Percentiles rank a stretch among this genome's conserved stretches.
These are phyloP conservation scores for Polygonum aviculare DNA, from an alignment of 148 eudicot species.

Conservation along the genomic window DNA sequence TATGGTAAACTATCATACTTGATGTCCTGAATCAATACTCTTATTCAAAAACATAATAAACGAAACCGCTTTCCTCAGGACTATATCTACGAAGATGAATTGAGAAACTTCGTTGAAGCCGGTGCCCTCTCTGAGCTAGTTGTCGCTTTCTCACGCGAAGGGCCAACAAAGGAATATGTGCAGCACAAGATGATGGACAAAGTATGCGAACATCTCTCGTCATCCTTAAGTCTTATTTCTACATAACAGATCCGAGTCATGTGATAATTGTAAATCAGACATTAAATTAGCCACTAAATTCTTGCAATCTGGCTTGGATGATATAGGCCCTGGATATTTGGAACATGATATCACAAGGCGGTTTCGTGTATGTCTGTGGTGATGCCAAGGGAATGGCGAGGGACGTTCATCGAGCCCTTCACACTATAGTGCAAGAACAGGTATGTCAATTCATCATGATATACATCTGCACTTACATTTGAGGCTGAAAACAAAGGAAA, in stretches of 20 bases:
- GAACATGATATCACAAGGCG: slow-evolving; percentile 76
- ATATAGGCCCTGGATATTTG: slow-evolving; percentile 43
- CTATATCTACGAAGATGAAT: slow-evolving; percentile 81
- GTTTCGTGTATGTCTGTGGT: slow-evolving; percentile 83
- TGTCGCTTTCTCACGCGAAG: slow-evolving; percentile 94
- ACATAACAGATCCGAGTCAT: not conserved
- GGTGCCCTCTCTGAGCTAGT: slow-evolving; percentile 78
- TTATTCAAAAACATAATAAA: not conserved
- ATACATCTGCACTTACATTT: not conserved
- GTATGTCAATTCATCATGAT: slow-evolving; percentile 20
- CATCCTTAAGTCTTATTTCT: not conserved
- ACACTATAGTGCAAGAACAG: slow-evolving; percentile 91
- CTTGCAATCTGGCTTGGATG: not conserved
- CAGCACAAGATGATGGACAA: slow-evolving; percentile 87
- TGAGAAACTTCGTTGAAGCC: slow-evolving; percentile 50
- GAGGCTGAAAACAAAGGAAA: not conserved
- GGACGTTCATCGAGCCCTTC: slow-evolving; percentile 89
- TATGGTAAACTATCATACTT: slow-evolving; percentile 34
- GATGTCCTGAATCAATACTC: not conserved
- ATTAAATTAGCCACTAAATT: slow-evolving; percentile 17
- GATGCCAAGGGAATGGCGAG: slow-evolving; percentile 99
- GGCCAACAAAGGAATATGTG: slow-evolving; percentile 81
- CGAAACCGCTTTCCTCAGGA: slow-evolving; percentile 37
- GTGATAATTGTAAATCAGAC: too few species aligned
- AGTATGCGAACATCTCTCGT: slow-evolving; percentile 25